Base-by-base conservation (phyloP, 2,329 filamentous ascomycete genomes). In the Beauveria bassiana region DNA sequence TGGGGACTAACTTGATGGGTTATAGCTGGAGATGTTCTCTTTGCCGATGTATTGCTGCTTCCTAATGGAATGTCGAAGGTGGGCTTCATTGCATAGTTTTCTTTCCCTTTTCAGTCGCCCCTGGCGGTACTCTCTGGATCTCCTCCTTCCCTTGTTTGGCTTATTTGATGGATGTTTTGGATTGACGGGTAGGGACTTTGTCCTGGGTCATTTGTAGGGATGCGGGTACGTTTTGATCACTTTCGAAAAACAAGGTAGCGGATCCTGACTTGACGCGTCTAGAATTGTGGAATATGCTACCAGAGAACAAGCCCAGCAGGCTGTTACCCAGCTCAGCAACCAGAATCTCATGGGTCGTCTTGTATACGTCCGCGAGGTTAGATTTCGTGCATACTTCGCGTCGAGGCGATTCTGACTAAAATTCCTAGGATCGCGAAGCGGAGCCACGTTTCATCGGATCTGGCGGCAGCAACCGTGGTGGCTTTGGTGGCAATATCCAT, bases 11-110 rank as follows among this genome's bases (percentile, higher is more conserved):
- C 76, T 68, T 70, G 66, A 61, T 67, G 68, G 64, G 60, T 70
- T 73, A 63, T 79, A 98, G 95, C 95, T 82, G 95, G 95, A 85
- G 93, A 98, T 79, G 95, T 99, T 77, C 87, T 98, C 81, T 99
- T 96, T 82, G 95, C 95, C 82, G 95, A 99, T 85, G 95, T 99
- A 75, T 88, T 99, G 80, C 85, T 96, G 79, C 92, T 99, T 88
- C 95, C 95, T 74, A 99, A 99, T 86, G 95, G 95, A 93, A 99
- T 99, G 95, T 98, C 93, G 91, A 99, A 99, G 93, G 93, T 98
- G 93, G 91, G 91, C 92, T 87, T 88, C 84, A 89, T 90, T 83
- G 86, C 81, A 84, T 93, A 89, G 89, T 86, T 87, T 85, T 85
- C 47, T 59, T 78, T 87, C 26, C 34, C 42, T 51, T 26, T 46